Evolutionary conservation across 2,329 filamentous ascomycete genomes (phyloP), one percentile per base, ranked within the genome.

Genomic region (Magnaporthales sp.): DNA sequence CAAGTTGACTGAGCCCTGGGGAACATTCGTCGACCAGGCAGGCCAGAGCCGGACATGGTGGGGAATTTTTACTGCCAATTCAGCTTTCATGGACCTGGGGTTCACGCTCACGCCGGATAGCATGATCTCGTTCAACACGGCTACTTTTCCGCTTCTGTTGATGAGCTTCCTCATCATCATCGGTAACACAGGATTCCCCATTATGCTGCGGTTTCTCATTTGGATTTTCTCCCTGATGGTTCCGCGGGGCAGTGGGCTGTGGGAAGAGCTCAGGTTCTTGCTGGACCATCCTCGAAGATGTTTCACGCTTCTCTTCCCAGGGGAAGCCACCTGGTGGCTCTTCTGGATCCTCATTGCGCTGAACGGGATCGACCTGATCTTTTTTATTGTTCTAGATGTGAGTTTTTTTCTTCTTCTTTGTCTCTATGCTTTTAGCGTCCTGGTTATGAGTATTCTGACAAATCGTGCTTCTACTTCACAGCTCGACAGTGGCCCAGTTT

Each of bases 221-320:
- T 99, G 95, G 94, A 72, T 89, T 0, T 74, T 85, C 38, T 92
- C 91, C 13, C 86, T 89, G 66, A 70, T 91, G 63, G 84, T 89
- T 0, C 88, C 91, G 3, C 79, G 78, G 29, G 84, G 77, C 7
- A 91, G 88, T 29, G 89, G 89, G 1, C 76, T 96, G 0, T 97
- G 91, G 87, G 94, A 99, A 76, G 94, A 97, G 75, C 80, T 98
- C 11, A 86, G 87, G 51, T 99, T 99, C 73, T 80, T 99, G 24
- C 85, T 99, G 1, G 94, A 98, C 73, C 95, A 99, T 72, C 95
- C 95, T 0, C 90, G 95, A 74, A 91, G 95, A 66, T 99, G 95
- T 78, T 99, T 99, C 74, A 99, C 95, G 0, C 81, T 99, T 15
- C 81, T 99, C 0, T 99, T 99, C 71, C 95, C 95, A 0, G 89